Evolutionary conservation across 352 stramenopile species (phyloP), one percentile per base, ranked within the genome.

Genomic region (Pythium scleroteichum): DNA sequence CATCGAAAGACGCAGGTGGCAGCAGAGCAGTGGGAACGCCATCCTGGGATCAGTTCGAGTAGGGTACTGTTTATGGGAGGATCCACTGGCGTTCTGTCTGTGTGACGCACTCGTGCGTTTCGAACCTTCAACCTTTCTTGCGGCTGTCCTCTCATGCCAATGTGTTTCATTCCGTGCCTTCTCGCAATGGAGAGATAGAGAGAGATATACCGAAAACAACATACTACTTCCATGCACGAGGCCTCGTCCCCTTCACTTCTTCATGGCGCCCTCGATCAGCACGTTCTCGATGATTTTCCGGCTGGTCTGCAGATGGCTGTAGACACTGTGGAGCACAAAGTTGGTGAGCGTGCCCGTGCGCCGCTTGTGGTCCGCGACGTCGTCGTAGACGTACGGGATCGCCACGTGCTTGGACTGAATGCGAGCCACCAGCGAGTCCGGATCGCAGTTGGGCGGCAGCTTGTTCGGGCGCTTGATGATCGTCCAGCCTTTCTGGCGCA

Each of bases 281-380:
- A 79, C 68, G 53, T 90, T 90, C 64, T 90, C 78, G 59, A 88
- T 87, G 69, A 90, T 85, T 63, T 87, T 78, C 48, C 85, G 76
- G 41, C 76, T 90, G 41, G 72, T 76, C 61, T 72, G 54, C 29
- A 69, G 38, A 35, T 69, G 54, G 22, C 47, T 62, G 47, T 68
- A 63, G 68, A 45, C 73, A 62, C 50, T 82, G 47, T 88, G 73
- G 40, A 88, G 69, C 52, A 90, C 71, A 66, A 90, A 90, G 46
- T 90, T 76, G 12, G 76, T 87, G 49, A 90, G 63, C 53, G 78
- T 79, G 32, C 68, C 78, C 38, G 84, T 66, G 66, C 83, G 87
- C 38, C 75, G 80, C 63, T 85, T 76, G 45, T 75, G 72, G 62
- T 90, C 76, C n/a, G 64, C 62, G 54, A 87, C 68, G 45, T 84